Percentiles rank a stretch among this genome's conserved stretches.
Evolutionary conservation across 768 basidiomycete genomes (phyloP).

Genomic region (Tylopilus cervinicoccineus): DNA sequence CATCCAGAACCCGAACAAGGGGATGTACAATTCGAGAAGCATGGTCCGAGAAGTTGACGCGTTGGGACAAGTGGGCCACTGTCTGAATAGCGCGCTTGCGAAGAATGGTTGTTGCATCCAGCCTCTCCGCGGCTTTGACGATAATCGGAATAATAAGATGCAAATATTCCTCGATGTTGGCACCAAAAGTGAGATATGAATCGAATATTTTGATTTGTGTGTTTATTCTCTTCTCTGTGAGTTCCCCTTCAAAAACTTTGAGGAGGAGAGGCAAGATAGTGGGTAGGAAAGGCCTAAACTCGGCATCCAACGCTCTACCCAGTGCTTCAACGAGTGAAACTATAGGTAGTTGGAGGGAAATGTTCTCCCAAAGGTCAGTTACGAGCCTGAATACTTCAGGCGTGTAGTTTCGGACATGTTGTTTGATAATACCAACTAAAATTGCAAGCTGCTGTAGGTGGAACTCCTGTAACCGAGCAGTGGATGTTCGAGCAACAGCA

Average conservation of each 20-base stretch:
- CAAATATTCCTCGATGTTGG: constrained; percentile 96
- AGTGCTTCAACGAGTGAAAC: constrained; percentile 91
- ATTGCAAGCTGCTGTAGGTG: constrained; percentile 95
- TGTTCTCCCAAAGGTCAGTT: constrained; percentile 87
- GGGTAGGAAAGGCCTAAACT: constrained; percentile 95
- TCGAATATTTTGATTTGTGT: constrained; percentile 92
- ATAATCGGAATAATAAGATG: constrained; percentile 96
- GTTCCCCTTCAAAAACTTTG: constrained; percentile 87
- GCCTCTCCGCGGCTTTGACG: constrained; percentile 83
- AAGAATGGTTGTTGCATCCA: constrained; percentile 66
- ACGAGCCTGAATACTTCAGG: constrained; percentile 81
- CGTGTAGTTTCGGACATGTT: constrained; percentile 92
- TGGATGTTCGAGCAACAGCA: constrained; percentile 75
- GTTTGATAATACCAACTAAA: constrained; percentile 93
- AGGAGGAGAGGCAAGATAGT: constrained; percentile 85
- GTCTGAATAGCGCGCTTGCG: constrained; percentile 89
- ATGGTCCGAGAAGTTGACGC: constrained; percentile 97
- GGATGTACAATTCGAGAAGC: constrained; percentile 97
- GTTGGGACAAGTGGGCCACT: constrained; percentile 82
- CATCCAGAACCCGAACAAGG: constrained; percentile 79
- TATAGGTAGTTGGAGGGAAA: constrained; percentile 81
- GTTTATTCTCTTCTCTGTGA: constrained; percentile 69
- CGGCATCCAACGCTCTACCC: constrained; percentile 90
- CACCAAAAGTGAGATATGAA: constrained; percentile 91
- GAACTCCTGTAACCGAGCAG: constrained; percentile 84